Conservation (phyloP, 257 asterid species). For the Capsicum chinense region DNA sequence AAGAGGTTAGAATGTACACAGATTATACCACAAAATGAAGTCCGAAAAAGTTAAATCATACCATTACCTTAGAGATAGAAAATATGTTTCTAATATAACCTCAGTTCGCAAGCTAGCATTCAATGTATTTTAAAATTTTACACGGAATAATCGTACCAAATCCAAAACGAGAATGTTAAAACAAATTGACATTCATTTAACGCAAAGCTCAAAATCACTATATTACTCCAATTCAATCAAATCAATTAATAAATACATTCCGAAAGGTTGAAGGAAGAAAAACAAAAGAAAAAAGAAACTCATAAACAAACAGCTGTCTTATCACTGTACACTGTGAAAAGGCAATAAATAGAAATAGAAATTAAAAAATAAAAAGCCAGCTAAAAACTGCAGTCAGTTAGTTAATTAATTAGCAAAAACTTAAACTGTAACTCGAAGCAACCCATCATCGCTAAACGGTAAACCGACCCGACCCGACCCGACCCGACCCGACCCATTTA, state of each 20-base stretch:
- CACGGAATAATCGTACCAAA: too few relatives aligned
- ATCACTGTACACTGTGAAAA: conserved; percentile 64
- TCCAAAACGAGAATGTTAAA: too few relatives aligned
- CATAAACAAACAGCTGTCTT: conserved; percentile 38
- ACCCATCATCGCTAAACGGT: conserved; percentile 23
- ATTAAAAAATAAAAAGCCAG: not conserved
- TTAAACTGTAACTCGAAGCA: conserved; percentile 29
- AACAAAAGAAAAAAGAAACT: not conserved
- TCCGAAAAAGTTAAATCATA: too few relatives aligned
- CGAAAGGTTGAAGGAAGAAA: not conserved
- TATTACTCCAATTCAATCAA: conserved; percentile 42
- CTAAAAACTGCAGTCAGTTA: conserved; percentile 33
- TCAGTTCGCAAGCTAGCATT: too few relatives aligned
- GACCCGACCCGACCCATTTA: not conserved
- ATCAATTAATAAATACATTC: conserved; percentile 36
- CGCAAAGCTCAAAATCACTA: conserved; percentile 37
- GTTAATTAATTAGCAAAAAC: not conserved
- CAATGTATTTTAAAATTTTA: too few relatives aligned
- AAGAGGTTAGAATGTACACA: too few relatives aligned
- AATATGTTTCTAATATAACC: too few relatives aligned
- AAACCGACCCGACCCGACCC: not conserved
- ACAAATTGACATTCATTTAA: not conserved
- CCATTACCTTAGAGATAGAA: too few relatives aligned
- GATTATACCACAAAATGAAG: too few relatives aligned
- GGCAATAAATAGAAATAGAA: not conserved